Conservation (phyloP, 176 grass and related monocot species). For the Oryza officinalis region DNA sequence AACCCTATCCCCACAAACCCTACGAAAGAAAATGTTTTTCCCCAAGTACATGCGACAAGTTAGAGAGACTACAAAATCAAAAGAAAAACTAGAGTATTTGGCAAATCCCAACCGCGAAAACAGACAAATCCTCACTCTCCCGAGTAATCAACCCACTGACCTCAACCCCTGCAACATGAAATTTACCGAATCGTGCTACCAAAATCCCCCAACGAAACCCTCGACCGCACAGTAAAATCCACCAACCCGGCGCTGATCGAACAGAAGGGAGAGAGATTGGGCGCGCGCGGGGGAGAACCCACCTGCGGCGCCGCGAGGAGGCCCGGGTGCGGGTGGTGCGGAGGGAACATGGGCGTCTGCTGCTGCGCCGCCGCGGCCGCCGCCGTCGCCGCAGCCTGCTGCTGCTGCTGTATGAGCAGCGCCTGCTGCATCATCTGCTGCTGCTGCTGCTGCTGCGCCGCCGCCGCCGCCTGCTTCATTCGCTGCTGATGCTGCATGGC, state of each 20-base stretch:
- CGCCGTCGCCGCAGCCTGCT: background rate
- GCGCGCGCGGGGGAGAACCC: background rate
- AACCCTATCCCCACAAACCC: slow-evolving; percentile 3
- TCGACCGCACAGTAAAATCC: background rate
- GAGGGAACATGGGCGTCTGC: slow-evolving; percentile 76
- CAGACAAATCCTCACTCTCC: background rate
- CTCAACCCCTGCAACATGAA: slow-evolving; percentile 20
- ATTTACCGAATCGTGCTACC: background rate
- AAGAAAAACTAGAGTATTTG: background rate
- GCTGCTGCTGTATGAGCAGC: slow-evolving; percentile 72
- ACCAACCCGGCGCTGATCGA: slow-evolving; percentile 2
- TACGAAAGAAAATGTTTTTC: background rate
- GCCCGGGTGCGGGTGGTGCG: slow-evolving; percentile 74
- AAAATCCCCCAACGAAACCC: background rate
- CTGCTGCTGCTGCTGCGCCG: slow-evolving; percentile 41
- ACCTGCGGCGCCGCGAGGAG: slow-evolving; percentile 84
- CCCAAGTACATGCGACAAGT: background rate
- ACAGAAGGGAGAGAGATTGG: background rate
- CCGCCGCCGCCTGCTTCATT: slow-evolving; percentile 71
- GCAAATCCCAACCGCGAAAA: background rate
- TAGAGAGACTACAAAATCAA: background rate
- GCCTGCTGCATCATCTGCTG: slow-evolving; percentile 84
- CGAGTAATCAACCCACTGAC: background rate
- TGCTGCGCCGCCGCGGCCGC: slow-evolving; percentile 15
- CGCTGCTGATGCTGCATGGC: slow-evolving; percentile 66